Evolutionary conservation across 768 basidiomycete genomes (phyloP).

Genomic region (Pulveroboletus sp.): DNA sequence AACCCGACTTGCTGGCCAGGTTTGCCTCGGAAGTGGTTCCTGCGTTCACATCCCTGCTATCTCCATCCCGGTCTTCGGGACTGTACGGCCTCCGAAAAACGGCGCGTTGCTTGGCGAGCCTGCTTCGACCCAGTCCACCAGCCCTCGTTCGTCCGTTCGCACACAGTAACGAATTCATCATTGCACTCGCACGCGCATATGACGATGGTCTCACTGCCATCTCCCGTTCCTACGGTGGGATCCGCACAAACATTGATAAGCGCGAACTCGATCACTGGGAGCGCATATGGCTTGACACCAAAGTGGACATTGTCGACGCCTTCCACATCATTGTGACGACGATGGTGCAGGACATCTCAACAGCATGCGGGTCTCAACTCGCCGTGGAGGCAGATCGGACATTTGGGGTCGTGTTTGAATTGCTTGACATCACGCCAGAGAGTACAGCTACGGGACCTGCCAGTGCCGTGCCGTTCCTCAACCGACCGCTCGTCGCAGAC

Average conservation of each 20-base stretch:
- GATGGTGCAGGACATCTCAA: slow-evolving; percentile 48
- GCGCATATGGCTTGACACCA: slow-evolving; percentile 66
- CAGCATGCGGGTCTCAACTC: slow-evolving; percentile 41
- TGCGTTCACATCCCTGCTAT: slow-evolving; percentile 50
- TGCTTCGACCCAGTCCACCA: slow-evolving; percentile 51
- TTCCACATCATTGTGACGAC: slow-evolving; percentile 59
- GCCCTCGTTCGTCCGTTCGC: slow-evolving; percentile 52
- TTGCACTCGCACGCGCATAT: slow-evolving; percentile 59
- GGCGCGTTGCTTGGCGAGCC: slow-evolving; percentile 50
- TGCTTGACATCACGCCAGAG: slow-evolving; percentile 45
- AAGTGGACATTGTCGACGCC: slow-evolving; percentile 66
- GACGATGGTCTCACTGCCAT: slow-evolving; percentile 54
- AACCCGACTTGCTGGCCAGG: slow-evolving; percentile 30
- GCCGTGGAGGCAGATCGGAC: slow-evolving; percentile 49
- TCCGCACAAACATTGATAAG: slow-evolving; percentile 26
- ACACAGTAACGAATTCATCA: slow-evolving; percentile 48
- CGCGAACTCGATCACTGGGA: slow-evolving; percentile 63
- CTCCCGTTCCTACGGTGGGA: slow-evolving; percentile 61
- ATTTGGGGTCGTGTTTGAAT: slow-evolving; percentile 56
- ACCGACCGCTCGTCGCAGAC: slow-evolving; percentile 65
- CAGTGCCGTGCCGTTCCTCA: slow-evolving; percentile 54
- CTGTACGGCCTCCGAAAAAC: slow-evolving; percentile 66
- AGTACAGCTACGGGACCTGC: slow-evolving; percentile 11
- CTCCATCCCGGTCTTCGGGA: slow-evolving; percentile 43
- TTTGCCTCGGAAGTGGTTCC: slow-evolving; percentile 51